These are phyloP conservation scores for Telfairia occidentalis DNA, from an alignment of 331 rosid genomes.

Conservation along the genomic window DNA sequence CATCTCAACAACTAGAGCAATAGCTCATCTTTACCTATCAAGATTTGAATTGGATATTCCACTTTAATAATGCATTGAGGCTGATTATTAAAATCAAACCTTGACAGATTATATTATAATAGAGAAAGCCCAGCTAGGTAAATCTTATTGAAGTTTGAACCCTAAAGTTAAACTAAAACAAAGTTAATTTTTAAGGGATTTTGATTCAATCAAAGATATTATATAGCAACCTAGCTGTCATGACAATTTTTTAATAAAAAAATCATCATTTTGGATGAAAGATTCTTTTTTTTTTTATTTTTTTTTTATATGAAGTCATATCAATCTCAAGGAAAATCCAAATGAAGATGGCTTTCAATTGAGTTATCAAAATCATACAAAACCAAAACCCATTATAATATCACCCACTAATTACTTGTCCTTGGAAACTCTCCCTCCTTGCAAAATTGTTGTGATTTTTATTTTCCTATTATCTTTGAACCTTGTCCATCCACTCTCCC, in stretches of 20 bases:
- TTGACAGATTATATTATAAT: background rate
- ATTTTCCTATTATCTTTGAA: background rate
- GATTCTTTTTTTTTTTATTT: background rate
- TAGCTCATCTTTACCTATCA: background rate
- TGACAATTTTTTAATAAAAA: background rate
- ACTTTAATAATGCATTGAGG: background rate
- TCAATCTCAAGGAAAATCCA: constrained; percentile 9
- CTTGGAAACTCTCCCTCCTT: background rate
- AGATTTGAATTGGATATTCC: background rate
- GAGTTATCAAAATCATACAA: background rate
- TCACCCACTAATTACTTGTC: background rate
- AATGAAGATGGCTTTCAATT: background rate
- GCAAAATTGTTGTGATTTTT: background rate
- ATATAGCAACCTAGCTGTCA: constrained; percentile 1
- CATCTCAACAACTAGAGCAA: constrained; percentile 7
- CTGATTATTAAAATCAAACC: background rate
- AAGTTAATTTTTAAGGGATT: background rate
- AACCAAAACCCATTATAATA: background rate
- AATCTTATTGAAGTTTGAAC: constrained; percentile 3
- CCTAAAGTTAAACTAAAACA: background rate
- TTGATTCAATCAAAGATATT: background rate
- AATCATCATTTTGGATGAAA: background rate
- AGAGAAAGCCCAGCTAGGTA: background rate
- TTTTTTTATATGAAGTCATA: background rate
- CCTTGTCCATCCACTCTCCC: background rate